Evolutionary conservation across 352 stramenopile genomes (phyloP), one percentile per base, ranked within the genome.

Genomic region (Pythium guiyangense): DNA sequence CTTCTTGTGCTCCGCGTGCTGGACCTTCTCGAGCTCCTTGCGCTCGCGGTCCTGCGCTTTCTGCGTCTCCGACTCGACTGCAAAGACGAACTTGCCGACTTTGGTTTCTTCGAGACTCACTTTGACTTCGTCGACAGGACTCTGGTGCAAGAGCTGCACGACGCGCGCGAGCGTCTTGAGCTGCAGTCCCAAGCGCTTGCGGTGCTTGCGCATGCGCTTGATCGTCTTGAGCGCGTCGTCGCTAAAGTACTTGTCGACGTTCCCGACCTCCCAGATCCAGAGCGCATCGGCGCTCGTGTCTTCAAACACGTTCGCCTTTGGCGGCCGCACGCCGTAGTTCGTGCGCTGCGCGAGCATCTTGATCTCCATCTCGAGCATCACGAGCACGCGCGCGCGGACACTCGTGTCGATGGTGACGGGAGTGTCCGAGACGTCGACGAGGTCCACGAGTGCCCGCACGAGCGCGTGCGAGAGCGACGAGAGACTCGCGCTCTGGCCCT

Each of bases 251-350:
- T 78, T 77, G 8, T 95, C 83, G 22, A 90, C 39, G 42, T 69
- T 90, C 17, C 80, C 82, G 0, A 96, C 78, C 44, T 96, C 86
- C 86, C 86, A 96, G 18, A 84, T 71, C 82, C 82, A 96, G 53
- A 96, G 60, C 45, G 82, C 84, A n/a, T 79, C 77, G 0, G 70
- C 57, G 46, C 59, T 89, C 39, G 74, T 88, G 66, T 96, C 86
- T 60, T 96, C 84, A 44, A 87, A 96, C 35, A 92, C 20, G 51
- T 94, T 91, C 0, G 80, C 76, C 40, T 88, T 90, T 4, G 63
- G 47, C n/a, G 77, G 80, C 14, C 75, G 70, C 17, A 84, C 71
- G 27, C 86, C 84, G 44, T 94, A 86, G 22, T 74, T 62, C 11
- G 66, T 84, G 11, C 86, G 80, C 63, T 96, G 82, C 29, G 86